Percentiles rank a stretch among this genome's conserved stretches.
These are phyloP conservation scores for Penicillium steckii DNA, from an alignment of 495 filamentous ascomycete genomes.

Conservation along the genomic window DNA sequence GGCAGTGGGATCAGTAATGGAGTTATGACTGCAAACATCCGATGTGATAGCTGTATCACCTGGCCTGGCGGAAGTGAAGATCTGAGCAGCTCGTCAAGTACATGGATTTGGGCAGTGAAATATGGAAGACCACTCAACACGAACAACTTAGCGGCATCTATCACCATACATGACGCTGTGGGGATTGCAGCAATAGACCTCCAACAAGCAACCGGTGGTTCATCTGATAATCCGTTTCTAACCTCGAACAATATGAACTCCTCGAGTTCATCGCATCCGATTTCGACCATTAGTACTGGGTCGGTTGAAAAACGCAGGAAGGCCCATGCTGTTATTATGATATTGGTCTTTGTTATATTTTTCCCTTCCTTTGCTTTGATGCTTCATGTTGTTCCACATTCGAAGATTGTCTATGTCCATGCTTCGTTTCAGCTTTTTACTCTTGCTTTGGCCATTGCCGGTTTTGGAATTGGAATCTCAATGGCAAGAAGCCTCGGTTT, in stretches of 20 bases:
- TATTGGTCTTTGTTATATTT: conserved; percentile 40
- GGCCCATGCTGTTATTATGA: conserved; percentile 44
- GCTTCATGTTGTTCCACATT: conserved; percentile 40
- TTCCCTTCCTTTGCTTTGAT: conserved; percentile 51
- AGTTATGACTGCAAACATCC: conserved; percentile 63
- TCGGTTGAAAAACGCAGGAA: conserved; percentile 21
- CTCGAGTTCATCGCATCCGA: neutral
- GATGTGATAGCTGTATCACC: conserved; percentile 54
- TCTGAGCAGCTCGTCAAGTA: conserved; percentile 39
- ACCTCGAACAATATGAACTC: neutral
- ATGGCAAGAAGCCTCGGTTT: conserved; percentile 28
- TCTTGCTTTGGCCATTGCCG: conserved; percentile 55
- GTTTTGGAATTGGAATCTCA: conserved; percentile 61
- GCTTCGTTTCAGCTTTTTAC: conserved; percentile 56
- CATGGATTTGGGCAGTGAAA: conserved; percentile 70
- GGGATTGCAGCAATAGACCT: conserved; percentile 15
- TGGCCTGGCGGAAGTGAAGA: conserved; percentile 52
- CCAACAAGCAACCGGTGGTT: conserved; percentile 20
- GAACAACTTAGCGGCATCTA: conserved; percentile 42
- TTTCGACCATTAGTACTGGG: neutral
- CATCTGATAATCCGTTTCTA: conserved; percentile 61
- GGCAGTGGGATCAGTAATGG: conserved; percentile 56
- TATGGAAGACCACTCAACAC: conserved; percentile 56
- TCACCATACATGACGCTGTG: conserved; percentile 55
- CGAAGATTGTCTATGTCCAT: conserved; percentile 44